These are phyloP conservation scores for Phlegmacium glaucopus DNA, from an alignment of 768 basidiomycete genomes.

Conservation along the genomic window DNA sequence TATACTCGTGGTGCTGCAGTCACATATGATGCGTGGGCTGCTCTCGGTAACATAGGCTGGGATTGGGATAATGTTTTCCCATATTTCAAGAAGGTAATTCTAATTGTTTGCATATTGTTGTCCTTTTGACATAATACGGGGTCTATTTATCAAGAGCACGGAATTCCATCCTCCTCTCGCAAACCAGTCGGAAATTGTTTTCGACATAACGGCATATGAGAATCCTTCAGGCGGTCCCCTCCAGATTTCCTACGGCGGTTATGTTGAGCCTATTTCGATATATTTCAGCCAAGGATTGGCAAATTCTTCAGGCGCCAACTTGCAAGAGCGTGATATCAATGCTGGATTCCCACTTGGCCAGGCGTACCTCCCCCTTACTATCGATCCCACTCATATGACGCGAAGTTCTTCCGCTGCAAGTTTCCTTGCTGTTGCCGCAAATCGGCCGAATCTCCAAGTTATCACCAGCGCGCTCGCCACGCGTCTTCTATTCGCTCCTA, in stretches of 20 bases:
- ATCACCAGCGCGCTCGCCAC: constrained; percentile 26
- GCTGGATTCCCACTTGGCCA: constrained; percentile 4
- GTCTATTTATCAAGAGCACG: too few relatives aligned
- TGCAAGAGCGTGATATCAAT: constrained; percentile 5
- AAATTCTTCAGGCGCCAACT: constrained; percentile 22
- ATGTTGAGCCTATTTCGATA: constrained; percentile 20
- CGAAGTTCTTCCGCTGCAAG: constrained; percentile 18
- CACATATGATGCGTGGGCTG: too few relatives aligned
- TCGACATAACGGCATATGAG: constrained; percentile 26
- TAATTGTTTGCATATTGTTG: too few relatives aligned
- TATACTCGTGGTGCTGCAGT: constrained; percentile 25
- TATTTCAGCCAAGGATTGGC: constrained; percentile 19
- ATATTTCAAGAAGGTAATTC: too few relatives aligned
- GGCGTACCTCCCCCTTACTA: too few relatives aligned
- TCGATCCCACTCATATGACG: too few relatives aligned
- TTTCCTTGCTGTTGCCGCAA: constrained; percentile 21
- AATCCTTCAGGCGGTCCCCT: constrained; percentile 22
- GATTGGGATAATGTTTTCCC: too few relatives aligned
- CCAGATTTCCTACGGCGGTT: constrained; percentile 14
- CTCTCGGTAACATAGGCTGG: too few relatives aligned
- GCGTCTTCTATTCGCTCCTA: constrained; percentile 1
- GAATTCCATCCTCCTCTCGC: too few relatives aligned
- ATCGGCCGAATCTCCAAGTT: constrained; percentile 28
- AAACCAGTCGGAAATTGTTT: constrained; percentile 28
- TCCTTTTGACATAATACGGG: too few relatives aligned